A percentile compares a stretch with the other conserved stretches of the same genome.
These are phyloP conservation scores for Colletotrichum horii DNA, from an alignment of 2,329 filamentous ascomycete species.

Conservation along the genomic window DNA sequence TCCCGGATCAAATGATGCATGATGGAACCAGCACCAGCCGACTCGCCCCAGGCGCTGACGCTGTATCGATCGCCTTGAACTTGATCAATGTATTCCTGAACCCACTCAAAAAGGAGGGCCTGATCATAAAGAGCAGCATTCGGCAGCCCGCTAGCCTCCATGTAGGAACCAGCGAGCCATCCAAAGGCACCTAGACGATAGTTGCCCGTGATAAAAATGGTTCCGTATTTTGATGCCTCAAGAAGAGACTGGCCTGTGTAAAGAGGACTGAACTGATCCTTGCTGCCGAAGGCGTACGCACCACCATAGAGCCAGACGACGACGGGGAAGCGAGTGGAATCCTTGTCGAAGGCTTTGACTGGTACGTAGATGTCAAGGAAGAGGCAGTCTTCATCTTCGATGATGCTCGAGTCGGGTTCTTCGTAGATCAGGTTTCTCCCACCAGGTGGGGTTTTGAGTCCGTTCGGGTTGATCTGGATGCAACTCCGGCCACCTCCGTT, in stretches of 20 bases:
- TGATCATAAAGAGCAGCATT: constrained; percentile 51
- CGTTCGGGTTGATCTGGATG: neutral
- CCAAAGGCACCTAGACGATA: constrained; percentile 55
- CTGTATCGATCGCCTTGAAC: constrained; percentile 50
- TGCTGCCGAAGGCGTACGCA: constrained; percentile 47
- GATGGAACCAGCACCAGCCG: constrained; percentile 55
- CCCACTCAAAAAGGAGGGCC: constrained; percentile 52
- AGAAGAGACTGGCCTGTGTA: constrained; percentile 44
- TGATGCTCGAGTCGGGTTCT: neutral
- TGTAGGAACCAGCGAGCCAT: constrained; percentile 48
- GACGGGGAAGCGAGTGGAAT: constrained; percentile 44
- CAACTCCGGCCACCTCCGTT: neutral
- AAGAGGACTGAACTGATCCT: constrained; percentile 39
- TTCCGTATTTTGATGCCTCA: constrained; percentile 36
- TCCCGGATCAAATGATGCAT: constrained; percentile 53
- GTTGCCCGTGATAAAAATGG: constrained; percentile 53
- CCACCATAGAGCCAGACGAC: constrained; percentile 52
- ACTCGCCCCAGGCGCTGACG: constrained; percentile 56
- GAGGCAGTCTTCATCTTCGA: constrained; percentile 48
- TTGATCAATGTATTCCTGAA: constrained; percentile 47
- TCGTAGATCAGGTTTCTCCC: neutral
- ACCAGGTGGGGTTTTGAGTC: neutral
- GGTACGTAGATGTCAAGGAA: constrained; percentile 56
- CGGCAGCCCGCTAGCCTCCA: constrained; percentile 44
- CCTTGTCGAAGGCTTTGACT: constrained; percentile 40